Base-by-base conservation (phyloP, 331 rosid genomes). In the Acacia concinna region DNA sequence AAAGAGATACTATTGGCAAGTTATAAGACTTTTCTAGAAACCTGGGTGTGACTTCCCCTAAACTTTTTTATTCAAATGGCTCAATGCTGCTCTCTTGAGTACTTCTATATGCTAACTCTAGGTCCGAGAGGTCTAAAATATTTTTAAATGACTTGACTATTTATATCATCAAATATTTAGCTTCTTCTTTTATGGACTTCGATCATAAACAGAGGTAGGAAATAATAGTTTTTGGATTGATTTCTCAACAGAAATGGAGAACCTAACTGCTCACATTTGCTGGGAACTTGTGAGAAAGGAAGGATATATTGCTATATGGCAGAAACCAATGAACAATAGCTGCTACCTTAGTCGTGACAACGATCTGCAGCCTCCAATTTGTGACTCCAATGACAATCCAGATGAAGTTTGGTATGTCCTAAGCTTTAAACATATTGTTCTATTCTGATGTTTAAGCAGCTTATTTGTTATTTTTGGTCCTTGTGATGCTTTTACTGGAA, bases 291-390 rank as follows among this genome's bases (percentile, higher is more conserved):
- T 92, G 69, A 88, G 44, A 65, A 94, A 91, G 82, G 92, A 89
- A 75, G 98, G 95, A 63, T 88, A 90, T 81, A 85, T 94, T 83
- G 97, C 97, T 80, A 87, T 92, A 78, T 92, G 98, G 98, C 81
- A 11, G 87, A 94, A 94, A 84, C 97, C 97, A 77, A 35, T 85
- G 81, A 86, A 85, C 83, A 92, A 91, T 79, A 86, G 83, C 88
- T 94, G 97, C 89, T 94, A 94, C 84, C 87, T 84, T 70, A 86
- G 85, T 83, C 93, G 90, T 13, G 86, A 82, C 37, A 28, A 65
- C 30, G 84, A 66, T 54, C 80, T 81, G 78, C 84, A 78, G 81
- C 97, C 97, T 81, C 91, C 89, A 20, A 57, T 92, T 65, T 94
- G 97, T 80, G 92, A 88, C 68, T 74, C 88, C 68, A 80, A 82